These are phyloP conservation scores for Diutina neorugosa DNA, from an alignment of 1,139 yeast genomes.

Conservation along the genomic window DNA sequence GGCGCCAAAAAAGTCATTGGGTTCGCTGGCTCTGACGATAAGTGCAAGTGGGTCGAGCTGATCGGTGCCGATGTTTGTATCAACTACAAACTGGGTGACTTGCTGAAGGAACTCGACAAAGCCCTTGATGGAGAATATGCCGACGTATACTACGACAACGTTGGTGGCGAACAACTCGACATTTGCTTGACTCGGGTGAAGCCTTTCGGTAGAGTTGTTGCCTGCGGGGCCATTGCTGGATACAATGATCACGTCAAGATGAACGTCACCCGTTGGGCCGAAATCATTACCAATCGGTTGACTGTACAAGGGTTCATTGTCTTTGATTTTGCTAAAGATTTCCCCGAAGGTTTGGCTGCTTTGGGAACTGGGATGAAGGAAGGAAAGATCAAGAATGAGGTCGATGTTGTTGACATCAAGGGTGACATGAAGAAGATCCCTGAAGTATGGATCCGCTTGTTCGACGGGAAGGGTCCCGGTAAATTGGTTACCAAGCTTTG, in stretches of 20 bases:
- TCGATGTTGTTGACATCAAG: background rate
- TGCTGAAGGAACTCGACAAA: constrained; percentile 26
- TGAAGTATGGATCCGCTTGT: background rate
- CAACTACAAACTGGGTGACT: constrained; percentile 40
- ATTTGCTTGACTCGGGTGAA: constrained; percentile 29
- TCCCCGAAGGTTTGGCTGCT: constrained; percentile 22
- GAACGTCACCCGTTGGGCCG: constrained; percentile 25
- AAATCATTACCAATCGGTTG: constrained; percentile 35
- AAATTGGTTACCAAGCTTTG: background rate
- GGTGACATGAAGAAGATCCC: background rate
- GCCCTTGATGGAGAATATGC: constrained; percentile 28
- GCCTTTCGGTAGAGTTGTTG: constrained; percentile 33
- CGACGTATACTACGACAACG: constrained; percentile 45
- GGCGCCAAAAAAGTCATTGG: constrained; percentile 50
- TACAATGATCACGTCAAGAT: constrained; percentile 33
- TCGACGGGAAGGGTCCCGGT: constrained; percentile 1
- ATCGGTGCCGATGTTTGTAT: constrained; percentile 44
- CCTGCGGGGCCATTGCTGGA: constrained; percentile 54
- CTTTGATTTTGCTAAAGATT: constrained; percentile 20
- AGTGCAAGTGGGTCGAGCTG: constrained; percentile 41
- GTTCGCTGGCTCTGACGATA: constrained; percentile 49
- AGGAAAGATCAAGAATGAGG: constrained; percentile 25
- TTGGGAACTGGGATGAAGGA: constrained; percentile 21
- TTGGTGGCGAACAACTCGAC: constrained; percentile 52
- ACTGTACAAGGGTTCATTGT: constrained; percentile 38